Evolutionary conservation across 2,329 filamentous ascomycete species (phyloP).

Genomic region (Colletotrichum shisoi): DNA sequence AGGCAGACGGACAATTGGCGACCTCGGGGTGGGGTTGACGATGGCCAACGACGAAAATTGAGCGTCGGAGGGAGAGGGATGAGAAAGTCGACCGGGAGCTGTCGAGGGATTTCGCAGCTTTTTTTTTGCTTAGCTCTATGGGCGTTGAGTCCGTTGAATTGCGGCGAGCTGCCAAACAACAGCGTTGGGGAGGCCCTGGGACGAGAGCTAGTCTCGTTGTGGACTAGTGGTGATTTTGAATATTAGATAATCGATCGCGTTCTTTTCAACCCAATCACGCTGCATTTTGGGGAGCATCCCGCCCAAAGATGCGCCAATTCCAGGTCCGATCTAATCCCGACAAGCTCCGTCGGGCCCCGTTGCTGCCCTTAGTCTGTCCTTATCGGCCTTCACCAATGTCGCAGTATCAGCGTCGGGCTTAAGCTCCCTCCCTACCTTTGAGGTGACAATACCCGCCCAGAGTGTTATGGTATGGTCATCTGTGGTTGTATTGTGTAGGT

Average conservation of each 20-base stretch:
- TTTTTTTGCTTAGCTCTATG: constrained; percentile 40
- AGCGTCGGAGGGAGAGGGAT: constrained; percentile 38
- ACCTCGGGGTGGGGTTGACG: constrained; percentile 32
- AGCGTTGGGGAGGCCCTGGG: constrained; percentile 39
- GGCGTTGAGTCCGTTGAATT: constrained; percentile 42
- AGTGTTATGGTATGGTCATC: too few species aligned
- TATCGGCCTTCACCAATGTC: constrained; percentile 3
- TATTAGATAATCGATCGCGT: constrained; percentile 31
- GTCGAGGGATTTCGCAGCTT: constrained; percentile 41
- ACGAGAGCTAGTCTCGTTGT: constrained; percentile 7
- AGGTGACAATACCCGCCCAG: not conserved
- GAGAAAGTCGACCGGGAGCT: constrained; percentile 36
- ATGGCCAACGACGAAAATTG: constrained; percentile 38
- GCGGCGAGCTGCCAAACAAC: constrained; percentile 39
- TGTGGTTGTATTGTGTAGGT: too few species aligned
- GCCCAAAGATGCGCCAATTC: constrained; percentile 10
- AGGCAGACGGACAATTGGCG: constrained; percentile 12
- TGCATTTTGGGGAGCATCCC: not conserved
- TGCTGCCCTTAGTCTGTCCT: not conserved
- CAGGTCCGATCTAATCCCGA: constrained; percentile 29
- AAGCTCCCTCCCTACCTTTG: not conserved
- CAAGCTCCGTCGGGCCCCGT: constrained; percentile 13
- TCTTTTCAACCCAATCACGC: constrained; percentile 2
- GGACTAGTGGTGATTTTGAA: not conserved
- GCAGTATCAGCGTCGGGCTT: constrained; percentile 13